Evolutionary conservation across 2,329 filamentous ascomycete species (phyloP).

Genomic region (Neofusicoccum umdonicola): DNA sequence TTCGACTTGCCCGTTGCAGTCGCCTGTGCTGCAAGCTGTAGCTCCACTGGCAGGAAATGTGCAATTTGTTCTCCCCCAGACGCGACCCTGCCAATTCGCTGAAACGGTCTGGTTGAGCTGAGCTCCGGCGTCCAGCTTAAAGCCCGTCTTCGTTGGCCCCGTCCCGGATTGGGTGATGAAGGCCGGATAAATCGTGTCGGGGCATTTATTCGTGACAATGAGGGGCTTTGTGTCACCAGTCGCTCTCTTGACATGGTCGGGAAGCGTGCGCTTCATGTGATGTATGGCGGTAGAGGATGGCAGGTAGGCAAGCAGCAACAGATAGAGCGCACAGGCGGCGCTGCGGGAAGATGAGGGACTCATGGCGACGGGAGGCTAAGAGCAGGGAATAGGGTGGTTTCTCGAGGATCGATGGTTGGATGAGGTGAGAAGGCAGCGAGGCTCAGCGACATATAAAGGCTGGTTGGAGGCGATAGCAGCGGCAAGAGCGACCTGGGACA

Average conservation of each 20-base stretch:
- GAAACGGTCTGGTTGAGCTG: conserved; percentile 64
- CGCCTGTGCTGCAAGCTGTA: conserved; percentile 68
- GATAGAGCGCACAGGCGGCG: background rate
- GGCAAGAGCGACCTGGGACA: background rate
- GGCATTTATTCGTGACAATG: conserved; percentile 69
- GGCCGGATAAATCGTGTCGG: conserved; percentile 71
- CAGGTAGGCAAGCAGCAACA: background rate
- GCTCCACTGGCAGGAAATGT: conserved; percentile 58
- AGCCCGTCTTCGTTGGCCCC: conserved; percentile 66
- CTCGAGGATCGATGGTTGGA: background rate
- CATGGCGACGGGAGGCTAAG: background rate
- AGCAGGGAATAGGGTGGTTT: background rate
- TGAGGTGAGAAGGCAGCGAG: background rate
- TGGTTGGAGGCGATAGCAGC: background rate
- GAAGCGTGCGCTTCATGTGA: conserved; percentile 30
- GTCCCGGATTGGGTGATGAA: conserved; percentile 70
- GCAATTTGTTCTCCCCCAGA: conserved; percentile 85
- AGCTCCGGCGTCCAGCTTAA: conserved; percentile 60
- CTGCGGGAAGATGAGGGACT: background rate
- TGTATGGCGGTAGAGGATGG: conserved; percentile 19
- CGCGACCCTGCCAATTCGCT: conserved; percentile 73
- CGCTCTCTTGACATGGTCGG: conserved; percentile 6
- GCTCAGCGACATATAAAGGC: conserved; percentile 1
- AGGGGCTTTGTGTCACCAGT: conserved; percentile 47
- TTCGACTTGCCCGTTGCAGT: conserved; percentile 69